Evolutionary conservation across 2,329 filamentous ascomycete genomes (phyloP), one percentile per base, ranked within the genome.

Genomic region (Aspergillus amoenus): DNA sequence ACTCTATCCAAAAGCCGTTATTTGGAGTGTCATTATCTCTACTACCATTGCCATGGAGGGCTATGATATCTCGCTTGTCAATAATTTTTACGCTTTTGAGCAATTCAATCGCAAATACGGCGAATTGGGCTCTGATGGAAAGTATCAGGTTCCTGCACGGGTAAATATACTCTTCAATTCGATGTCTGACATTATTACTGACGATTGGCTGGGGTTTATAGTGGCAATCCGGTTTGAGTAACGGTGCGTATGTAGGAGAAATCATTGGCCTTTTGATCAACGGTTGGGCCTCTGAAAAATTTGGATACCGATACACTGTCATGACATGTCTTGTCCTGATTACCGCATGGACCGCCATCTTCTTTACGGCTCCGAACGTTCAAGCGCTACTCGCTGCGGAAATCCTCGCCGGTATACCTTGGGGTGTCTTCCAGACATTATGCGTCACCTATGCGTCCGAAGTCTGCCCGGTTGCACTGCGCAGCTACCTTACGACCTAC

Each of bases 21-120:
- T 79, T 21, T 96, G 91, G 90, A 91, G 87, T 66, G 68, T 96
- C 50, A 79, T 95, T 58, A 93, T 96, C 73, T 93, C 89, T n/a
- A 93, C 90, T 0, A 93, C 89, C 71, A 94, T 96, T 68, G 86
- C 85, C 67, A 96, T 96, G 92, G 91, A 96, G 74, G 91, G 90
- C 34, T 95, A 93, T 77, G 91, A 96, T 70, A 81, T 94, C 57
- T 87, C 85, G 67, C 79, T 95, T 52, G 85, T 94, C 66, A 91
- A 88, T 78, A 93, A 93, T 74, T 91, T 94, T 69, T 93, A 85
- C 76, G 75, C 67, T 61, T 76, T 77, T 52, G 64, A 67, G 0
- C 67, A 71, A 50, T 78, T 78, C 63, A 76, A 73, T 52, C 61
- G 61, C 43, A 78, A 77, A 48, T 79, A 78, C 55, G 76, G 76